A percentile compares a stretch with the other conserved stretches of the same genome.
Conservation (phyloP, 2,329 filamentous ascomycete species). For the Aspergillus alliaceus region DNA sequence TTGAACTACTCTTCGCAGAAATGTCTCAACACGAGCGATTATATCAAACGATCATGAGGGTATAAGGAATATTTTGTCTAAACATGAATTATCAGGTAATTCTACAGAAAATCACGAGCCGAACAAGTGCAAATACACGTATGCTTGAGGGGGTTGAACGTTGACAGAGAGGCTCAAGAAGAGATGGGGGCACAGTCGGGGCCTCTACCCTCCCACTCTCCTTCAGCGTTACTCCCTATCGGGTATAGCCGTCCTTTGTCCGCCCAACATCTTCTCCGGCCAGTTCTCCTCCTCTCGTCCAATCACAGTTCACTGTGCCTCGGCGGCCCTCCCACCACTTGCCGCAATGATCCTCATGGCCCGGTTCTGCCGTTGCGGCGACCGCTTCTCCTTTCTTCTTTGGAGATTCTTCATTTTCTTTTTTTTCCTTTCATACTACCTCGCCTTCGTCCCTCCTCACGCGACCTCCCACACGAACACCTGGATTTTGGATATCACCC, state of each 20-base stretch:
- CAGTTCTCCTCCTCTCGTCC: constrained; percentile 38
- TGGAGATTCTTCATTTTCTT: constrained; percentile 13
- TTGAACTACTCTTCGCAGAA: not conserved
- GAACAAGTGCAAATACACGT: constrained; percentile 67
- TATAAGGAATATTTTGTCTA: not conserved
- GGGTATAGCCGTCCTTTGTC: constrained; percentile 29
- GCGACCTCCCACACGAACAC: constrained; percentile 3
- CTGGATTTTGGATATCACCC: constrained; percentile 14
- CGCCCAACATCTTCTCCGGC: constrained; percentile 19
- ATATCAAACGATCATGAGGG: not conserved
- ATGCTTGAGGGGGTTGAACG: constrained; percentile 31
- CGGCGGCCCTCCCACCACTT: constrained; percentile 36
- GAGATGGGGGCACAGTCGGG: constrained; percentile 20
- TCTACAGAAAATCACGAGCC: constrained; percentile 49
- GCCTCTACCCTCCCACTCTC: not conserved
- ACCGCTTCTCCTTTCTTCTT: constrained; percentile 38
- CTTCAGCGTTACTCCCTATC: constrained; percentile 20
- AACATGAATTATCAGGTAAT: constrained; percentile 24
- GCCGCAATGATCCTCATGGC: constrained; percentile 30
- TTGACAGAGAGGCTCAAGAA: constrained; percentile 6
- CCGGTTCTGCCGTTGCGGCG: constrained; percentile 28
- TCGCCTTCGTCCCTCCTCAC: constrained; percentile 8
- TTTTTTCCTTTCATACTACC: constrained; percentile 12
- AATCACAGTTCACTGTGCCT: constrained; percentile 30
- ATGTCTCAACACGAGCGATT: not conserved